Conservation (phyloP, 75 land plant genomes). For the Selaginella moellendorffii region DNA sequence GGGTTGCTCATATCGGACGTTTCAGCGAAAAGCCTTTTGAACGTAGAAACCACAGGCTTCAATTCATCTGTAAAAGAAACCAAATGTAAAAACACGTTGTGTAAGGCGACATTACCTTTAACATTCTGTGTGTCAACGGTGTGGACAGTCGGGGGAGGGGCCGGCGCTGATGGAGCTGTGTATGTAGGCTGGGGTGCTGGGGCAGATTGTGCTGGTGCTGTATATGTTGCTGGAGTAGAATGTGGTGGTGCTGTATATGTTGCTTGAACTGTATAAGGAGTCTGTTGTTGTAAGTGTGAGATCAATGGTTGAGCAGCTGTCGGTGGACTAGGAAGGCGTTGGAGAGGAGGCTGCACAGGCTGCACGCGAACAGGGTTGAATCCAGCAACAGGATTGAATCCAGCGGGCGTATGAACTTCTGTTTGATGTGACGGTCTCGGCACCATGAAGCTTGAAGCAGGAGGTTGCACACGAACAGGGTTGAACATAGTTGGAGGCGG, state of each 20-base stretch:
- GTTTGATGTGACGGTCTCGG: too few species aligned
- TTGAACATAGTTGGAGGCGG: neutral
- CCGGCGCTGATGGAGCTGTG: slow-evolving; percentile 33
- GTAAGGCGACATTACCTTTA: too few species aligned
- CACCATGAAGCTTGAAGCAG: too few species aligned
- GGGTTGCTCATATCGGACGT: slow-evolving; percentile 63
- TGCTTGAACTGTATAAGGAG: too few species aligned
- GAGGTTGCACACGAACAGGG: neutral
- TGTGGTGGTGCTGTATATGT: too few species aligned
- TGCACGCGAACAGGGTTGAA: too few species aligned
- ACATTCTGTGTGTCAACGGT: slow-evolving; percentile 86
- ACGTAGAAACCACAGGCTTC: slow-evolving; percentile 59
- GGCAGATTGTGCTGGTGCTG: slow-evolving; percentile 23
- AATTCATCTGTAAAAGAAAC: slow-evolving; percentile 45
- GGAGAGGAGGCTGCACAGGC: neutral
- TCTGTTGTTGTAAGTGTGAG: neutral
- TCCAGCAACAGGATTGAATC: too few species aligned
- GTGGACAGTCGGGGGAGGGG: slow-evolving; percentile 75
- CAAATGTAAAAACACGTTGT: too few species aligned
- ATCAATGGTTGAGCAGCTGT: neutral
- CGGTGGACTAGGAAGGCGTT: neutral
- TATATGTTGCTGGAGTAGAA: slow-evolving; percentile 48
- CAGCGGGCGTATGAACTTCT: too few species aligned
- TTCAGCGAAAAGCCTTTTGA: slow-evolving; percentile 69
- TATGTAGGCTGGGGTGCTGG: slow-evolving; percentile 14